Evolutionary conservation across 805 yeast species (phyloP).

Genomic region (Soucietia sequanensis): DNA sequence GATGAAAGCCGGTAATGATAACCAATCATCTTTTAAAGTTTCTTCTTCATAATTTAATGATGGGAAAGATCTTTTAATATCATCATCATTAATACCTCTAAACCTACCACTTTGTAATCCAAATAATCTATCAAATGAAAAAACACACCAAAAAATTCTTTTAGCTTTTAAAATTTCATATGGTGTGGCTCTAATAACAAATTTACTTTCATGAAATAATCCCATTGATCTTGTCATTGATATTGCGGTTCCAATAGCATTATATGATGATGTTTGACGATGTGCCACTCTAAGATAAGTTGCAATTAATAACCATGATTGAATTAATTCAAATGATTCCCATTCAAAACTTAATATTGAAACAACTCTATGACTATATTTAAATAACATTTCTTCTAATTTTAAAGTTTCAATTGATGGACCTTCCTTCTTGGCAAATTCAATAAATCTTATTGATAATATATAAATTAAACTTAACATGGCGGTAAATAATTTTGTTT

Average conservation of each 20-base stretch:
- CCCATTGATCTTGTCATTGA: constrained; percentile 41
- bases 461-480: constrained; percentile 50
- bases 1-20: constrained; percentile 45
- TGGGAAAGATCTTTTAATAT: constrained; percentile 35
- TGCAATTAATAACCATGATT: constrained; percentile 38
- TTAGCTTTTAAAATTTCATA: constrained; percentile 47
- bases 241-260: constrained; percentile 34
- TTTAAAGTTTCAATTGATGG: constrained; percentile 25
- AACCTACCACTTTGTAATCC: constrained; percentile 53
- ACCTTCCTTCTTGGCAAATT: constrained; percentile 31
- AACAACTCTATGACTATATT: constrained; percentile 31
- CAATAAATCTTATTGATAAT: constrained; percentile 50
- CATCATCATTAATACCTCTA: constrained; percentile 33
- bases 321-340: constrained; percentile 44
- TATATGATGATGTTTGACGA: constrained; percentile 34
- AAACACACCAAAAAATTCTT: constrained; percentile 56
- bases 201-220: constrained; percentile 19
- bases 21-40: constrained; percentile 45
- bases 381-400: constrained; percentile 34
- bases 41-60: constrained; percentile 25
- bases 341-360: constrained; percentile 37
- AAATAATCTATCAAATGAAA: constrained; percentile 51
- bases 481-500: constrained; percentile 51
- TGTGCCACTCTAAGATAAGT: constrained; percentile 37
- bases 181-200: constrained; percentile 21